These are phyloP conservation scores for Podospora tetraspora DNA, from an alignment of 495 filamentous ascomycete genomes.

Conservation along the genomic window DNA sequence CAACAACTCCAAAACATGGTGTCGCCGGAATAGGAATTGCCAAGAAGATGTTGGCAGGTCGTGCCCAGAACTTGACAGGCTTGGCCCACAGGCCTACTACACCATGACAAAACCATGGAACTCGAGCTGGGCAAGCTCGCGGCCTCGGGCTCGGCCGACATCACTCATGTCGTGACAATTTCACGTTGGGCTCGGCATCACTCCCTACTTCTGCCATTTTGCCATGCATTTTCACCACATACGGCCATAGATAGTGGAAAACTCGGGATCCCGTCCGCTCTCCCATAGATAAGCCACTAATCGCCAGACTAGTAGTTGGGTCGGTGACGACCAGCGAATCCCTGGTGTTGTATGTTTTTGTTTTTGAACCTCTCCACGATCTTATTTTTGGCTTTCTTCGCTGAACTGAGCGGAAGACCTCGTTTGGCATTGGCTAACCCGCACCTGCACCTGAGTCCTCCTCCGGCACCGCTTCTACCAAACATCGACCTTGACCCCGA, in stretches of 20 bases:
- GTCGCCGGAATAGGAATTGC: neutral
- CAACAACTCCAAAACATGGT: neutral
- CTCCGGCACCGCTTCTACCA: neutral
- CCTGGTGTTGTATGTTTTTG: slow-evolving; percentile 39
- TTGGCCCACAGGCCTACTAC: slow-evolving; percentile 50
- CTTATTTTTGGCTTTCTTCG: too few relatives aligned
- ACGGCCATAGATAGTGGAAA: slow-evolving; percentile 29
- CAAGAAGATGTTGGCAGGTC: neutral
- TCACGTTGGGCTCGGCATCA: too few relatives aligned
- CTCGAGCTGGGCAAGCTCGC: slow-evolving; percentile 81
- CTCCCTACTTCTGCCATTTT: too few relatives aligned
- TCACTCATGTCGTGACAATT: slow-evolving; percentile 46
- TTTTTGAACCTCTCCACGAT: too few relatives aligned
- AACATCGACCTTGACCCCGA: too few relatives aligned
- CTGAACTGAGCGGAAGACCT: too few relatives aligned
- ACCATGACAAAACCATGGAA: slow-evolving; percentile 62
- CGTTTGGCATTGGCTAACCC: neutral
- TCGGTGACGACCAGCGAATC: slow-evolving; percentile 36
- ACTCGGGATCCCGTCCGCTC: slow-evolving; percentile 50
- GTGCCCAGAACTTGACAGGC: neutral
- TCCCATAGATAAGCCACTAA: slow-evolving; percentile 40
- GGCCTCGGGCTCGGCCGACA: slow-evolving; percentile 75
- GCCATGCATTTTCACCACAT: neutral
- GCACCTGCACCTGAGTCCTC: neutral
- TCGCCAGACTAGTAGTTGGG: slow-evolving; percentile 41